phyloP scores from a whole-genome alignment of 768 basidiomycete genomes.

The Tulasnella calospora region DNA sequence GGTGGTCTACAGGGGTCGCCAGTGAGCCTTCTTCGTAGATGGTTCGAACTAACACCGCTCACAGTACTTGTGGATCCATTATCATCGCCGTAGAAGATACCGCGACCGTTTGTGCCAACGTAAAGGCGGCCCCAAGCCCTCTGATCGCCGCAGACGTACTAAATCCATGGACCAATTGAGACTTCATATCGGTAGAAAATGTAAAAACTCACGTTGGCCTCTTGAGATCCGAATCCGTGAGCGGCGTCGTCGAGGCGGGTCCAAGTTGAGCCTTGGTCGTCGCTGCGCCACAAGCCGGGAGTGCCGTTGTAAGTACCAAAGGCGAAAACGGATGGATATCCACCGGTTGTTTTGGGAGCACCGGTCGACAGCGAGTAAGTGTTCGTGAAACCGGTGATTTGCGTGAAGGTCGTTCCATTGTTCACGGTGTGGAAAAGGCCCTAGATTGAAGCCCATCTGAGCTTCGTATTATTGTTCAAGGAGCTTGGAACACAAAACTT shows the following conservation, averaged over 20 bases:
- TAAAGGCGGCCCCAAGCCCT: not conserved
- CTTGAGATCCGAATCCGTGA: slow-evolving; percentile 20
- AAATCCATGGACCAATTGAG: no score
- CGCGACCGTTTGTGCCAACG: not conserved
- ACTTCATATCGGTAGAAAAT: no score
- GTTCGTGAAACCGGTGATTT: slow-evolving; percentile 44
- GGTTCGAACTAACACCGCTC: not conserved
- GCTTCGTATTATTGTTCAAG: not conserved
- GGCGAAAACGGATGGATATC: slow-evolving; percentile 53
- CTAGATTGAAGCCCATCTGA: slow-evolving; percentile 19
- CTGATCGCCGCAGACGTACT: not conserved
- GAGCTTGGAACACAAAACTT: not conserved
- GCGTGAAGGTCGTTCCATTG: slow-evolving; percentile 46
- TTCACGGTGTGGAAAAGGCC: slow-evolving; percentile 56
- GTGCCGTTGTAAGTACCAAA: slow-evolving; percentile 47
- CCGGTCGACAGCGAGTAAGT: slow-evolving; percentile 60
- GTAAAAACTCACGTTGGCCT: slow-evolving; percentile 8
- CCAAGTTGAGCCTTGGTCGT: slow-evolving; percentile 43
- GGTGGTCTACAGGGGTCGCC: not conserved
- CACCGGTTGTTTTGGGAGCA: slow-evolving; percentile 45
- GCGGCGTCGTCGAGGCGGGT: slow-evolving; percentile 23
- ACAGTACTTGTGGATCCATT: not conserved
- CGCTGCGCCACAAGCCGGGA: slow-evolving; percentile 52
- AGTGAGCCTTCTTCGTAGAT: no score
- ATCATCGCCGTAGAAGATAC: slow-evolving; percentile 28